Evolutionary conservation across 2,329 filamentous ascomycete species (phyloP), one percentile per base, ranked within the genome.

Genomic region (Aureobasidium uvarum): DNA sequence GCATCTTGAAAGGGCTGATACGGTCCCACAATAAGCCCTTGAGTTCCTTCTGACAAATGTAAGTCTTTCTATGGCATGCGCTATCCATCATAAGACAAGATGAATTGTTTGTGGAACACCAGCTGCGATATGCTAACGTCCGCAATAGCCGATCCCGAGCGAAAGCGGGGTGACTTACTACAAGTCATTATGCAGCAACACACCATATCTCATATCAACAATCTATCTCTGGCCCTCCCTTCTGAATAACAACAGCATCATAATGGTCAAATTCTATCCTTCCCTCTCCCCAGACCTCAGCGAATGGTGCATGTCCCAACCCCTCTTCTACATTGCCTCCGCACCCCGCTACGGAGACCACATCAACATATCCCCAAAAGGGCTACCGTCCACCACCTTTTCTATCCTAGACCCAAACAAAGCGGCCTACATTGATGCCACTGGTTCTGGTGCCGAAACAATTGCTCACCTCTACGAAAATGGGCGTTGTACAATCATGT

Each of bases 331-430:
- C 80, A 87, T 89, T 13, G 88, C 86, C 46, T 90, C 88, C 16
- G 89, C 90, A 0, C 89, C 89, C 0, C 82, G 86, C 31, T 81
- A 82, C n/a, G 87, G 85, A 23, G 76, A 79, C 1, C 89, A 93
- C 77, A 81, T 93, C 79, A 93, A 93, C 72, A 78, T 92, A 64
- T 92, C 89, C 0, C 89, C 90, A 56, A 92, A 93, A 76, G 89
- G 90, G 56, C 81, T 88, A 25, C 79, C 85, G 0, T 80, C 83
- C 20, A 78, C 82, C n/a, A 86, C 86, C 33, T 86, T 90, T 71
- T 81, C 84, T 38, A 79, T 90, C 62, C 78, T 89, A 62, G 76
- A 78, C 10, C 80, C 83, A 36, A 88, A 83, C 67, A 79, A 80
- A n/a, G 84, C 83, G 66, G 87, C 85, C 31, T 93, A 92, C 72